Base-by-base conservation (phyloP, 2,329 filamentous ascomycete genomes). In the Leptographium lundbergii region DNA sequence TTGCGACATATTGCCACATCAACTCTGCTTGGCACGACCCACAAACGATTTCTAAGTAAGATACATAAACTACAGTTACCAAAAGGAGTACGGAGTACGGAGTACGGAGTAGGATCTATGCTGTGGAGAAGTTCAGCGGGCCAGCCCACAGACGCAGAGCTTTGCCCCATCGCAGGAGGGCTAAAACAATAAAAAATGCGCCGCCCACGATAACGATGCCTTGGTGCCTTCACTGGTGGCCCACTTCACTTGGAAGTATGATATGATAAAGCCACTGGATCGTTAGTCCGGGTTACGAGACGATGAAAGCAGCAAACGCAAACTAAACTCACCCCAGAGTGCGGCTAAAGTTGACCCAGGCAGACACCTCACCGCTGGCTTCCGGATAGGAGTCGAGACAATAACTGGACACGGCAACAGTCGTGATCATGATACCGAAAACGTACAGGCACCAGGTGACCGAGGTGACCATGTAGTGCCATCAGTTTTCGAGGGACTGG, bases 391-490 rank as follows among this genome's bases (percentile, higher is more conserved):
- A 72, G 67, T 82, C 79, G 9, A 82, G 74, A 32, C 73, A 72
- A 65, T 81, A 82, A 9, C 76, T 74, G 60, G 73, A 77, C 32
- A 81, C 68, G 1, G 75, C 77, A 4, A 79, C 77, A 0, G 78
- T 80, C 2, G 73, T 74, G 60, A 79, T 73, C 76, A 81, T 82
- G 66, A 81, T 75, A 57, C 78, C 78, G 62, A 80, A 80, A 6
- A 77, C 75, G 61, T 81, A 81, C 14, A 81, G 66, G 0, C 78
- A 80, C 78, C 80, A 82, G 7, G 67, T 73, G 9, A 76, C 67
- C 3, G 72, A 72, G 7, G 74, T 71, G 1, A 73, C 68, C 74
- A 81, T 79, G 67, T 75, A 82, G 65, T 81, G 78, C 70, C 75
- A 81, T 4, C 66, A 68, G 10, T 71, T 67, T 61, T 78, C 69